These are phyloP conservation scores for Mortierella sp. DNA, from an alignment of 371 early-diverging fungal genomes.

Conservation along the genomic window DNA sequence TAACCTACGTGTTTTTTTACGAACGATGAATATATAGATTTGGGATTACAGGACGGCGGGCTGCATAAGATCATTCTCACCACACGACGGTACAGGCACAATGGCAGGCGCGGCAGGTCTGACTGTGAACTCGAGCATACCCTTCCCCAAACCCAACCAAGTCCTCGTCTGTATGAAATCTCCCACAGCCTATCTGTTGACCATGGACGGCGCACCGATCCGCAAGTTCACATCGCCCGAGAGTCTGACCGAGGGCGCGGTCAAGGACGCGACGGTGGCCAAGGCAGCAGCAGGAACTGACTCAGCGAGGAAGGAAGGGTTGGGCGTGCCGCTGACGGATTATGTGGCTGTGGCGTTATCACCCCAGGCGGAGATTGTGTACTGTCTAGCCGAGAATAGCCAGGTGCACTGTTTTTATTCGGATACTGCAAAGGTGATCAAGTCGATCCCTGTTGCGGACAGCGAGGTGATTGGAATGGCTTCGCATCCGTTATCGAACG, in stretches of 20 bases:
- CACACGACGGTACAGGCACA: constrained; percentile 57
- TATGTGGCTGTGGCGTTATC: constrained; percentile 65
- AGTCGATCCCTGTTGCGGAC: constrained; percentile 61
- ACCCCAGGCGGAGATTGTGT: constrained; percentile 82
- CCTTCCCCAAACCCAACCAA: constrained; percentile 63
- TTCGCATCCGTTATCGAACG: constrained; percentile 83
- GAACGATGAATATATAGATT: constrained; percentile 61
- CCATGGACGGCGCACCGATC: constrained; percentile 67
- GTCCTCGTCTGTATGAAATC: constrained; percentile 83
- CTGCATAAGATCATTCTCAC: constrained; percentile 69
- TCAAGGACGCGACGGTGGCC: constrained; percentile 27
- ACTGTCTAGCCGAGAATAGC: constrained; percentile 77
- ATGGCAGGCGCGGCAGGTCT: constrained; percentile 58
- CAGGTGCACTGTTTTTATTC: constrained; percentile 70
- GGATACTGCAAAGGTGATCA: constrained; percentile 63
- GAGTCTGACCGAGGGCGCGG: constrained; percentile 26
- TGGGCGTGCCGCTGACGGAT: constrained; percentile 73
- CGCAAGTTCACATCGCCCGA: constrained; percentile 44
- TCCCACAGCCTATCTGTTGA: constrained; percentile 71
- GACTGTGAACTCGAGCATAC: constrained; percentile 58
- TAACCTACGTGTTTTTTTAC: background rate
- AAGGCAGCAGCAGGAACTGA: constrained; percentile 58
- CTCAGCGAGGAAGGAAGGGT: constrained; percentile 56
- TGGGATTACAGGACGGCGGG: constrained; percentile 81
- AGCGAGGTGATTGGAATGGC: constrained; percentile 78